Percentiles rank a stretch among this genome's conserved stretches.
Conservation (phyloP, 2,329 filamentous ascomycete genomes). For the Acephala macrosclerotiorum region DNA sequence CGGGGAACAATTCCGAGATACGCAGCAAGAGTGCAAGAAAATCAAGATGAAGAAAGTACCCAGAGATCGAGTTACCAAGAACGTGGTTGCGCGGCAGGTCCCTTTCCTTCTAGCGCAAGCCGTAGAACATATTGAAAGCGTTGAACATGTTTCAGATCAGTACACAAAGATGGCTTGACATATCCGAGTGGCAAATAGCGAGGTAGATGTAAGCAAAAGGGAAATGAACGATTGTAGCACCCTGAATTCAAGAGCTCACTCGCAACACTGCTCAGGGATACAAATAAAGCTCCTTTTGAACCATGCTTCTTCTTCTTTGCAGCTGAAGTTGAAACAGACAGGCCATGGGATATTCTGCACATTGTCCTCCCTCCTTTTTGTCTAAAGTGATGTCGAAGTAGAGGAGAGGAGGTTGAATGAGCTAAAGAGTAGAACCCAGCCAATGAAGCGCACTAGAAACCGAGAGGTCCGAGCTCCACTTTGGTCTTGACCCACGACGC, state of each 20-base stretch:
- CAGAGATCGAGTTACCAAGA: not conserved
- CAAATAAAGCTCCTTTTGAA: not conserved
- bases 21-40: not conserved
- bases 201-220: not conserved
- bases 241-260: not conserved
- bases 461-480: no score
- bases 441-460: not conserved
- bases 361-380: not conserved
- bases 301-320: not conserved
- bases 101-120: not conserved
- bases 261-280: not conserved
- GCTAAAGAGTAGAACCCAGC: not conserved
- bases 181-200: conserved; percentile 1
- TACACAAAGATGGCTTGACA: not conserved
- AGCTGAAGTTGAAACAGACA: not conserved
- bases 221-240: not conserved
- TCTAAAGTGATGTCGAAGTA: not conserved
- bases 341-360: not conserved
- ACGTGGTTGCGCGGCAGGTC: not conserved
- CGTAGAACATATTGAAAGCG: not conserved
- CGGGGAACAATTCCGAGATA: not conserved
- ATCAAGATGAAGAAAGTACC: not conserved
- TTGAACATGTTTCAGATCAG: not conserved
- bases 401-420: not conserved
- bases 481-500: no score